Base-by-base conservation (phyloP, 1,139 yeast species). In the Suhomyces anneliseae region DNA sequence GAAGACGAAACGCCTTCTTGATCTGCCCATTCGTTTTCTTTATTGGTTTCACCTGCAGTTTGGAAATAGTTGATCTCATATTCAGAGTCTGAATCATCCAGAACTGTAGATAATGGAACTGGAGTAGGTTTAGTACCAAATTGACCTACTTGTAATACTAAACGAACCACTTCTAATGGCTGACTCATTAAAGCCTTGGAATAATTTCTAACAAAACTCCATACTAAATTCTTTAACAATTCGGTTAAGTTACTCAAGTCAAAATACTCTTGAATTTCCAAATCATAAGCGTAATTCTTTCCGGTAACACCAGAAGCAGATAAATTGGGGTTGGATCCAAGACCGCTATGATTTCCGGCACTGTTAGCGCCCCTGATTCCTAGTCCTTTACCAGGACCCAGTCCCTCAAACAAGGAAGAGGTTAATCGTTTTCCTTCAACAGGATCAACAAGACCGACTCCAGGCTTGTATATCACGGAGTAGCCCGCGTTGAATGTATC, bases 91-190 rank as follows among this genome's bases (percentile, higher is more conserved):
- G 51, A 44, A 29, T 54, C 59, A 24, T 46, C 49, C 49, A 46
- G 49, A 6, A 27, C 34, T n/a, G 38, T 26, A 8, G 8, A 8
- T 9, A 31, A 15, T 31, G 35, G 10, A 31, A 14, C 27, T 14
- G 15, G 12, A 12, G 15, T 31, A 9, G 27, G 10, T 9, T 8
- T n/a, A 12, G 14, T 14, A 24, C 38, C 65, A 54, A 83, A 81
- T 42, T 74, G 81, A 2, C 96, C 96, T 32, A 89, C 87, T 64
- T 93, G 99, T 48, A 90, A 66, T 36, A 90, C 74, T 52, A 90
- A 72, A 46, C 95, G 76, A 6, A 89, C 83, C 33, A 89, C 87
- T 59, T 93, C 97, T 65, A 92, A 85, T 1, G 99, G 99, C 65
- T 93, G 98, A 24, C 90, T 81, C 26, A 87, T 63, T 36, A 89